A percentile compares a stretch with the other conserved stretches of the same genome.
phyloP scores from a whole-genome alignment of 148 eudicot species.

The Rhododendron ovatum region DNA sequence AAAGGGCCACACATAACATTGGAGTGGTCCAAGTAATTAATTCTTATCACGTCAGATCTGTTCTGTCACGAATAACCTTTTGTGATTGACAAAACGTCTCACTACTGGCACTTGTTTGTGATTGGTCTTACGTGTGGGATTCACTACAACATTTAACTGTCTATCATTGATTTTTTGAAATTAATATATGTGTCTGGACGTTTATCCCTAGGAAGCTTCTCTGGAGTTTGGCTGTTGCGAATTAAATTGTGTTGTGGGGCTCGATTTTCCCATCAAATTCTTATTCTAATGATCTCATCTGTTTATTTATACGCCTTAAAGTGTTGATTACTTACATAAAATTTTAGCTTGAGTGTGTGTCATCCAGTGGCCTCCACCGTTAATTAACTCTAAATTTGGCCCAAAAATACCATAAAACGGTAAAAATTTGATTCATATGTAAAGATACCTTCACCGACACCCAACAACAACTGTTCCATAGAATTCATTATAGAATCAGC shows the following conservation, averaged over 20 bases:
- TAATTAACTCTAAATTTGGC: neutral
- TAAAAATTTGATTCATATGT: too few relatives aligned
- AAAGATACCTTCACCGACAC: too few relatives aligned
- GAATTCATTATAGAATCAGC: too few relatives aligned
- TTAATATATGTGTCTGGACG: neutral
- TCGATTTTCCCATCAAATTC: neutral
- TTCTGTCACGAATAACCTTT: neutral
- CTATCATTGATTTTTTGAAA: neutral
- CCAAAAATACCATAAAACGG: neutral
- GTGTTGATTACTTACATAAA: neutral
- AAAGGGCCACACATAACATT: too few relatives aligned
- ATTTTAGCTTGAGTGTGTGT: neutral
- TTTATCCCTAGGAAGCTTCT: neutral
- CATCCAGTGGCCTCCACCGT: neutral
- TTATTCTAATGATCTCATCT: neutral
- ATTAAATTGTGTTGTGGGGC: neutral
- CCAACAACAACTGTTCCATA: too few relatives aligned
- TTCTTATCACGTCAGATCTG: neutral
- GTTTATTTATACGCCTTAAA: neutral
- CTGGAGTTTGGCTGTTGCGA: neutral
- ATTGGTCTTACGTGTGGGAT: neutral
- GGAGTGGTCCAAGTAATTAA: too few relatives aligned
- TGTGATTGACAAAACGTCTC: neutral
- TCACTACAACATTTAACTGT: too few relatives aligned
- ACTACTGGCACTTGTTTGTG: neutral